Evolutionary conservation across 352 stramenopile genomes (phyloP), one percentile per base, ranked within the genome.

Genomic region (Globisporangium middletonii): DNA sequence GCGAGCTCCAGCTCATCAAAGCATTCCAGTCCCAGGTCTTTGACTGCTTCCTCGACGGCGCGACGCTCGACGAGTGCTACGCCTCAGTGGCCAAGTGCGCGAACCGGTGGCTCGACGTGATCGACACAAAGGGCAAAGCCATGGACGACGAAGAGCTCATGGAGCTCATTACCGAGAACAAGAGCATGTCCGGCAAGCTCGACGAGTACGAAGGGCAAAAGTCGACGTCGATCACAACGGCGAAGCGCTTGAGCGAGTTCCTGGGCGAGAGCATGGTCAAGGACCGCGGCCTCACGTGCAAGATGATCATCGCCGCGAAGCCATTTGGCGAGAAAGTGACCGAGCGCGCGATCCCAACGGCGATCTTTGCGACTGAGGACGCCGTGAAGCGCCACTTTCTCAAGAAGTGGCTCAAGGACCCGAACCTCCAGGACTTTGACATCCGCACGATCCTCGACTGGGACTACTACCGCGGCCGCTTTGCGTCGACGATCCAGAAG

Each of bases 1-100:
- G 97, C 54, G 97, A 99, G 64, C 72, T 99, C 11, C 95, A 99
- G 68, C 72, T 99, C 23, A 99, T 99, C 73, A 99, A 99, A 68
- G 96, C 94, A 4, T 99, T 99, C 73, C 97, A 99, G 71, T 89
- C 73, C 3, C 93, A 99, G 77, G 93, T 99, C 11, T 99, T 99
- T 75, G 89, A 95, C 43, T 92, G 92, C 42, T 99, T 99, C 61
- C 71, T 99, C 13, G 83, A 98, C 55, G 97, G 97, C 37, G 69
- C 78, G 13, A 96, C 75, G 1, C 71, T 99, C 35, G 70, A 94
- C 53, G 85, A 98, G 57, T 99, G 97, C 63, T 99, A 99, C 65
- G 88, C 76, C 7, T 95, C 89, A 43, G 97, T 99, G 48, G 97
- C 95, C 0, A 88, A 94, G 12, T 94, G 98, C 58, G 97, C 97